A percentile compares a stretch with the other conserved stretches of the same genome.
phyloP scores from a whole-genome alignment of 2,329 filamentous ascomycete genomes.

The Diaporthe caulivora region DNA sequence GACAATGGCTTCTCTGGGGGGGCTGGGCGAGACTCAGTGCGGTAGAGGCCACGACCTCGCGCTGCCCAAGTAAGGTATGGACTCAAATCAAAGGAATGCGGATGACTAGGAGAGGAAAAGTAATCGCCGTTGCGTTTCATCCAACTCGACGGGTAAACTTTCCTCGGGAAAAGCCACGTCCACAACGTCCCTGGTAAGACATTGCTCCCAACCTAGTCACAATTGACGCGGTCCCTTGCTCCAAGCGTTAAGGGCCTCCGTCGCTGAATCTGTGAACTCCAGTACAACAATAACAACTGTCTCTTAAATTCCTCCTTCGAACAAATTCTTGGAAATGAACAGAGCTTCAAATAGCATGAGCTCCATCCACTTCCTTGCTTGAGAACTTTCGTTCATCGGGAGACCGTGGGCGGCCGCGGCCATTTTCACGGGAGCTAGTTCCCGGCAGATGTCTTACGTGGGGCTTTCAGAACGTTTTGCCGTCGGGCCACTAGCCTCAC shows the following conservation, averaged over 20 bases:
- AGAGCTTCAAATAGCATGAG: too few relatives aligned
- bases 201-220: not conserved
- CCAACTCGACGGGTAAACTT: not conserved
- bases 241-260: rapidly evolving
- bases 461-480: not conserved
- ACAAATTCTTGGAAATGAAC: too few relatives aligned
- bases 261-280: too few relatives aligned
- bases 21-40: not conserved
- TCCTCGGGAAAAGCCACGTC: not conserved
- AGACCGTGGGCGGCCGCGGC: not conserved
- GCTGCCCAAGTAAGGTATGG: not conserved
- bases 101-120: not conserved
- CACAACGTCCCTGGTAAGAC: not conserved
- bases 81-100: not conserved
- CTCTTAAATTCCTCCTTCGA: not conserved
- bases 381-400: not conserved
- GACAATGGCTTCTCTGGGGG: not conserved
- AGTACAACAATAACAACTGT: not conserved
- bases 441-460: not conserved
- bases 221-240: not conserved
- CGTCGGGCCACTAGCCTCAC: not conserved
- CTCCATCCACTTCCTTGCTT: not conserved
- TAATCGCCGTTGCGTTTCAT: conserved; percentile 5
- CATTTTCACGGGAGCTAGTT: not conserved
- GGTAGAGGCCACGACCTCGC: not conserved